Base-by-base conservation (phyloP, 1,284 basidiomycete species). In the Boletus semigastroideus region DNA sequence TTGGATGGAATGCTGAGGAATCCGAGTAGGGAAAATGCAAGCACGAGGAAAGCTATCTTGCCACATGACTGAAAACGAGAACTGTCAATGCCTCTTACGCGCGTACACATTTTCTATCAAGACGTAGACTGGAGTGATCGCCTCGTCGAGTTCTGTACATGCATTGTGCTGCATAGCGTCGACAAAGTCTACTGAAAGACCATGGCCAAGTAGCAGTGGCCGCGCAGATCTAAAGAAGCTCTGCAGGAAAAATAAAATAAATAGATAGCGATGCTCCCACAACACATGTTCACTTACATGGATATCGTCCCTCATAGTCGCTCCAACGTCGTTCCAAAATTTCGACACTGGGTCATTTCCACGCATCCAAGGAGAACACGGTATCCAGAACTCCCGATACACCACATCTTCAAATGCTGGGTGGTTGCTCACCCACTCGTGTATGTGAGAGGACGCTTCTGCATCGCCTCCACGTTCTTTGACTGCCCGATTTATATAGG, bases 181-280 rank as follows among this genome's bases (percentile, higher is more conserved):
- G 19, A 87, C 74, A 17, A 82, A 59, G 10, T 70, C 63, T 60
- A 78, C 75, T 3, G 79, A 66, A 28, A 88, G 61, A 7, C 84
- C 87, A 57, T 74, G 78, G 14, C 80, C 78, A 8, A 90, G 75
- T 2, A 90, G 74, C 38, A 90, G 70, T 28, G 86, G 84, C n/a
- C 84, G 74, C 16, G 79, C 81, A 2, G 83, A 82, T 50, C 74
- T 74, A 41, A 90, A 59, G 60, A 89, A 88, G 12, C 78, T 74
- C 87, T 90, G 55, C 8, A 37, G 9, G 42, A 14, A n/a, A 25
- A 42, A 38, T 40, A 38, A 46, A 49, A 27, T 46, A 8, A 43
- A 53, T 28, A 1, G 30, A 42, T 30, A 40, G 34, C 1, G 27
- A 51, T 19, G 14, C 41, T 14, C 34, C 33, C 5, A 56, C 59